Conservation (phyloP, 2,329 filamentous ascomycete species). For the Fusarium sp. region DNA sequence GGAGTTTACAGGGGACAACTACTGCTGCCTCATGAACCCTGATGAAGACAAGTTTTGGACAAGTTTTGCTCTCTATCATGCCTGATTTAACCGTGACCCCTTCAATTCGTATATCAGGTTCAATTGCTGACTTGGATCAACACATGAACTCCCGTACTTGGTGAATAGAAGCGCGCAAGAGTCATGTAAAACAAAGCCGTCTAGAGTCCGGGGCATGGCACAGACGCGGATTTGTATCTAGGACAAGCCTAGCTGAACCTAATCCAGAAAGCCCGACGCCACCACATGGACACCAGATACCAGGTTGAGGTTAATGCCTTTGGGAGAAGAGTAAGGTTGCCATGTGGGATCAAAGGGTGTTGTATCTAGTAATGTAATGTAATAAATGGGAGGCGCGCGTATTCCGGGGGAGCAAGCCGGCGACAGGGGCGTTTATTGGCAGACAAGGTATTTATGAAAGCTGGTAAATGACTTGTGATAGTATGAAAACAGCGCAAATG, state of each 20-base stretch:
- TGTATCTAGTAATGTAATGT: constrained; percentile 24
- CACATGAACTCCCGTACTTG: constrained; percentile 4
- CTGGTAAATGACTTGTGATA: constrained; percentile 31
- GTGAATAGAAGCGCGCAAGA: constrained; percentile 30
- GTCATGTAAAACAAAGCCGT: constrained; percentile 37
- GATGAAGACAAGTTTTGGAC: neutral
- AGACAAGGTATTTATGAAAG: constrained; percentile 37
- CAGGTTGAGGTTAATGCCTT: constrained; percentile 21
- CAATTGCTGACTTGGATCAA: constrained; percentile 8
- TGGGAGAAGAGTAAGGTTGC: constrained; percentile 20
- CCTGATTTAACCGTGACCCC: neutral
- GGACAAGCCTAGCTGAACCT: constrained; percentile 44
- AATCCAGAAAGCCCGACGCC: constrained; percentile 43
- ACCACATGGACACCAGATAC: constrained; percentile 37
- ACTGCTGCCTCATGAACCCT: constrained; percentile 26
- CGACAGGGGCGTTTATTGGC: constrained; percentile 29
- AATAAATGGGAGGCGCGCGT: constrained; percentile 25
- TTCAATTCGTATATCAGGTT: neutral
- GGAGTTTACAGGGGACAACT: constrained; percentile 26
- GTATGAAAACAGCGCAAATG: constrained; percentile 33
- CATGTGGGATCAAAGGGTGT: constrained; percentile 37
- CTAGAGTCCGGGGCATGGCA: constrained; percentile 35
- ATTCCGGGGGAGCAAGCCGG: constrained; percentile 41
- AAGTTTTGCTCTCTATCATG: neutral
- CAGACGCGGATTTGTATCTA: constrained; percentile 41